Evolutionary conservation across 495 filamentous ascomycete genomes (phyloP).

Genomic region (Pseudotulostoma volvatum): DNA sequence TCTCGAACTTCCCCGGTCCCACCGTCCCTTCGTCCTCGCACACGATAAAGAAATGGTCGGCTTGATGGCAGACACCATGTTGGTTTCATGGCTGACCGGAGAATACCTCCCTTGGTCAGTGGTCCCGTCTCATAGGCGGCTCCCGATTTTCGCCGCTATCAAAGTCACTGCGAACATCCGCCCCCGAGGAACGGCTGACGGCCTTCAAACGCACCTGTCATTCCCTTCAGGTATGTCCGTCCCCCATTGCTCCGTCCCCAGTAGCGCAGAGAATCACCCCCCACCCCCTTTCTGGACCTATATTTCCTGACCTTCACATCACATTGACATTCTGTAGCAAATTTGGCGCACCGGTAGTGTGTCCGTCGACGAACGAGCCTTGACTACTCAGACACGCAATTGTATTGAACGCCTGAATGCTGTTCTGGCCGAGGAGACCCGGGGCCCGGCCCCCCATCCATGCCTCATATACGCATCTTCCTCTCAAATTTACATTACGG

Average conservation of each 20-base stretch:
- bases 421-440: conserved; percentile 75
- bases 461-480: conserved; percentile 72
- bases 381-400: conserved; percentile 31
- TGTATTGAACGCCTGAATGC: conserved; percentile 54
- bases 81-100: conserved; percentile 8
- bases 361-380: conserved; percentile 32
- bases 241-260: background rate
- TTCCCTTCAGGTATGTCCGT: conserved; percentile 51
- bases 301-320: background rate
- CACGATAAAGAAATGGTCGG: background rate
- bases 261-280: too few relatives aligned
- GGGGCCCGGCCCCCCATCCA: conserved; percentile 70
- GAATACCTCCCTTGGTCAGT: conserved; percentile 33
- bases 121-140: conserved; percentile 80
- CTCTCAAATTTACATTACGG: conserved; percentile 70
- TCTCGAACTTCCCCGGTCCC: background rate
- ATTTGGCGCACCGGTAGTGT: conserved; percentile 55
- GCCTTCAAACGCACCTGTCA: conserved; percentile 82
- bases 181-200: conserved; percentile 71
- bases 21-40: background rate
- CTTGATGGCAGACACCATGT: background rate
- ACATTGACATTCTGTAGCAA: conserved; percentile 33
- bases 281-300: too few relatives aligned
- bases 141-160: conserved; percentile 42
- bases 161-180: conserved; percentile 46